These are phyloP conservation scores for Rubia balearica DNA, from an alignment of 305 asterid species.

Conservation along the genomic window DNA sequence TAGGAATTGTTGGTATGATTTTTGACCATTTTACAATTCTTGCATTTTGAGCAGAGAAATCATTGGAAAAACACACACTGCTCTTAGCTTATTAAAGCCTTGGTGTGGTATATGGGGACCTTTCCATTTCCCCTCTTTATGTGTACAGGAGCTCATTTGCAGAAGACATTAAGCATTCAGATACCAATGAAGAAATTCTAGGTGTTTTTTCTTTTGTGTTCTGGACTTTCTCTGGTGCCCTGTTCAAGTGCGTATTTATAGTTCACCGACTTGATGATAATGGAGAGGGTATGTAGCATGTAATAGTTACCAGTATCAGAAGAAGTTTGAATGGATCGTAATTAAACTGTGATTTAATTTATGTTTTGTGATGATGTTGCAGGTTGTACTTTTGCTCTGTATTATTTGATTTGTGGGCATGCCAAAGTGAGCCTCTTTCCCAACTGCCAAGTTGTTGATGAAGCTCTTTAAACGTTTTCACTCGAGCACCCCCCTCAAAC, in stretches of 20 bases:
- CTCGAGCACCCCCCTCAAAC: conserved; percentile 64
- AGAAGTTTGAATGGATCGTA: background rate
- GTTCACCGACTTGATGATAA: conserved; percentile 97
- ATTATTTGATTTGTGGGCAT: conserved; percentile 89
- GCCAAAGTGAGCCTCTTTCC: conserved; percentile 96
- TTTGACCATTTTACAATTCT: conserved; percentile 10
- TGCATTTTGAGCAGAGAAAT: conserved; percentile 38
- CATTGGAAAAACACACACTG: conserved; percentile 67
- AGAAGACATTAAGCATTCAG: conserved; percentile 87
- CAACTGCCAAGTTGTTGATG: conserved; percentile 75
- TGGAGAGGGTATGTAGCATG: conserved; percentile 59
- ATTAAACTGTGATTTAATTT: background rate
- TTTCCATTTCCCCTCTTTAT: conserved; percentile 87
- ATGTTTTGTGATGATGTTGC: conserved; percentile 20
- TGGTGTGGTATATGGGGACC: conserved; percentile 96
- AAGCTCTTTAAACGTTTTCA: conserved; percentile 82
- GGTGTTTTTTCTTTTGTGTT: conserved; percentile 92
- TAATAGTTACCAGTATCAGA: background rate
- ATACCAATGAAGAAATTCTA: conserved; percentile 85
- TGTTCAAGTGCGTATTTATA: conserved; percentile 77
- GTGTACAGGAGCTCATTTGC: conserved; percentile 96
- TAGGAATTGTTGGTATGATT: conserved; percentile 5
- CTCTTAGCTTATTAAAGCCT: conserved; percentile 87
- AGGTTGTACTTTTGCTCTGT: conserved; percentile 98
- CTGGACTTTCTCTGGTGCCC: conserved; percentile 81